Base-by-base conservation (phyloP, 768 basidiomycete species). In the Boletus tylopilopsis region DNA sequence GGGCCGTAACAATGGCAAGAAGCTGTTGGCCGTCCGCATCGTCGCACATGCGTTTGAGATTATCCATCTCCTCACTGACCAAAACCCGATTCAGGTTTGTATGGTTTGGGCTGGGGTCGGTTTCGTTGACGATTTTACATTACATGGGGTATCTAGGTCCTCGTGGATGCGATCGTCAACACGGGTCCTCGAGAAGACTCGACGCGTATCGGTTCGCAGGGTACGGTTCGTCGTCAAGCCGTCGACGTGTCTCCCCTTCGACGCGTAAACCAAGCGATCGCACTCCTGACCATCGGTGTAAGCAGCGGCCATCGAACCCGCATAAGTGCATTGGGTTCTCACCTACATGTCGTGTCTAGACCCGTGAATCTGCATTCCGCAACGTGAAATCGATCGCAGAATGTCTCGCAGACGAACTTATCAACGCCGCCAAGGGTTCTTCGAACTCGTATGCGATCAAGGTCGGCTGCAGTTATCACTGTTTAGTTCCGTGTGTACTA, bases 391-490 rank as follows among this genome's bases (percentile, higher is more conserved):
- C 94, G 53, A 88, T 99, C 63, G 94, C 96, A 53, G 95, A 98
- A 77, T 97, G 95, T 76, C 82, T 98, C 45, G 95, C 96, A 53
- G 96, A 98, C 70, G 96, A 99, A 73, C 87, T 98, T 66, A 97
- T 98, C 82, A 99, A 99, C 72, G 96, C 96, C 46, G 96, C 95
- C 58, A 98, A 99, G 79, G 96, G 96, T 57, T 98, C 96, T 42
- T 97, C 94, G 66, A 99, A 99, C 87, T 98, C 95, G 47, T 99
- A 98, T 71, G 95, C 95, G 55, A 99, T 99, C 82, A 98, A 97
- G 90, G 89, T 90, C 38, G 39, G 74, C 4, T 18, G 6, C 13
- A 34, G 15, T 30, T 30, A 5, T 30, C 8, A 16, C 3, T 2
- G 3, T 29, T 13, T 9, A 63, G 6, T 32, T 47, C 4, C 12